phyloP scores from a whole-genome alignment of 2,329 filamentous ascomycete species.

The Thielaviopsis euricoi region DNA sequence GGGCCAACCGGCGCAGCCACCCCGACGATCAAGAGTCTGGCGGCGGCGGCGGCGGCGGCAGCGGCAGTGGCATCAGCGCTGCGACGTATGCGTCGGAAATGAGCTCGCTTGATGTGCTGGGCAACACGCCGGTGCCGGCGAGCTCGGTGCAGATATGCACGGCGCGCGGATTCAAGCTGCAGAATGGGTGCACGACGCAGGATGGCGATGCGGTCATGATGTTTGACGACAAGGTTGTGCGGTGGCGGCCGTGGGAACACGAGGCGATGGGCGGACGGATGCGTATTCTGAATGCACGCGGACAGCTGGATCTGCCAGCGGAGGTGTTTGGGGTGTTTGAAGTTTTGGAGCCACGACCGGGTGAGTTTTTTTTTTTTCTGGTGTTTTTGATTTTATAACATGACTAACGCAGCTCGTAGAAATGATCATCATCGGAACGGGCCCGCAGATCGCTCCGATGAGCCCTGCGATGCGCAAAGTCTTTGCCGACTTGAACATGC shows the following conservation, averaged over 20 bases:
- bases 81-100: slow-evolving; percentile 5
- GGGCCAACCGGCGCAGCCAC: slow-evolving; percentile 11
- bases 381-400: background rate
- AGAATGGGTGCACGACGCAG: slow-evolving; percentile 58
- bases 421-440: slow-evolving; percentile 76
- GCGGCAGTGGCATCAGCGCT: slow-evolving; percentile 11
- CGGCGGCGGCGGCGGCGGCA: slow-evolving; percentile 10
- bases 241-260: slow-evolving; percentile 69
- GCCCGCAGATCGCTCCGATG: slow-evolving; percentile 57
- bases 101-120: slow-evolving; percentile 54
- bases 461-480: slow-evolving; percentile 56
- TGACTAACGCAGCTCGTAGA: slow-evolving; percentile 32
- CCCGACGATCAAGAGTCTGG: no score
- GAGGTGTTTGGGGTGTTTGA: slow-evolving; percentile 61
- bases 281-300: slow-evolving; percentile 53
- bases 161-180: slow-evolving; percentile 68
- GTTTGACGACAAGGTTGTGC: slow-evolving; percentile 73
- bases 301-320: slow-evolving; percentile 61
- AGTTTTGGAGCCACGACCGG: slow-evolving; percentile 74
- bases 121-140: slow-evolving; percentile 56
- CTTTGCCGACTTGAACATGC: slow-evolving; percentile 64
- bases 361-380: slow-evolving; percentile 31
- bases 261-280: slow-evolving; percentile 17
- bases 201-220: slow-evolving; percentile 60
- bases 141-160: slow-evolving; percentile 74